These are phyloP conservation scores for Glarea lozoyensis DNA, from an alignment of 495 filamentous ascomycete species.

Conservation along the genomic window DNA sequence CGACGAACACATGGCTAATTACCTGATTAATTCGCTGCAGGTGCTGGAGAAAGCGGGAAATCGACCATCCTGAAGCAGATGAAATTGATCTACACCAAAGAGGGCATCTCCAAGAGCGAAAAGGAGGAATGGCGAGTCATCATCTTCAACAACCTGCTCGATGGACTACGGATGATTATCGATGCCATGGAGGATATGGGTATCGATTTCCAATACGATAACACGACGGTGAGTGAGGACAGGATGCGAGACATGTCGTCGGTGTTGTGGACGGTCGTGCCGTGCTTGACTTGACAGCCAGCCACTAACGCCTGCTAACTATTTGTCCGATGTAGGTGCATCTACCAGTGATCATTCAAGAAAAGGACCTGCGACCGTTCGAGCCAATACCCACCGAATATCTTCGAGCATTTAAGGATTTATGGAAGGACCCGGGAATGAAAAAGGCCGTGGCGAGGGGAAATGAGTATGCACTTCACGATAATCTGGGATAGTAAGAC, in stretches of 20 bases:
- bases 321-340: constrained; percentile 13
- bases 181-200: constrained; percentile 88
- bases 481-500: constrained; percentile 87
- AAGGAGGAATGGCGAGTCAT: constrained; percentile 88
- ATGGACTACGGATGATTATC: constrained; percentile 80
- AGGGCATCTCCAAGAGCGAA: constrained; percentile 81
- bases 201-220: constrained; percentile 64
- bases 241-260: constrained; percentile 17
- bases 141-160: constrained; percentile 86
- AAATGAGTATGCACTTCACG: constrained; percentile 93
- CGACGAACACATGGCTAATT: constrained; percentile 10
- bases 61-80: constrained; percentile 99
- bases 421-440: constrained; percentile 81
- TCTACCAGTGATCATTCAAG: constrained; percentile 18
- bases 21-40: constrained; percentile 40
- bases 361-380: constrained; percentile 51
- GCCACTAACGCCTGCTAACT: too few species aligned
- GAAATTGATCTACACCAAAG: constrained; percentile 89
- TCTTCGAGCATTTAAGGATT: constrained; percentile 66
- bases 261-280: constrained; percentile 15
- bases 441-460: constrained; percentile 80
- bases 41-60: constrained; percentile 95
- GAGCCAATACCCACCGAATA: constrained; percentile 63
- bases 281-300: constrained; percentile 1
- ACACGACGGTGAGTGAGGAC: constrained; percentile 62